Base-by-base conservation (phyloP, 345 rosid genomes). In the Hevea brasiliensis region DNA sequence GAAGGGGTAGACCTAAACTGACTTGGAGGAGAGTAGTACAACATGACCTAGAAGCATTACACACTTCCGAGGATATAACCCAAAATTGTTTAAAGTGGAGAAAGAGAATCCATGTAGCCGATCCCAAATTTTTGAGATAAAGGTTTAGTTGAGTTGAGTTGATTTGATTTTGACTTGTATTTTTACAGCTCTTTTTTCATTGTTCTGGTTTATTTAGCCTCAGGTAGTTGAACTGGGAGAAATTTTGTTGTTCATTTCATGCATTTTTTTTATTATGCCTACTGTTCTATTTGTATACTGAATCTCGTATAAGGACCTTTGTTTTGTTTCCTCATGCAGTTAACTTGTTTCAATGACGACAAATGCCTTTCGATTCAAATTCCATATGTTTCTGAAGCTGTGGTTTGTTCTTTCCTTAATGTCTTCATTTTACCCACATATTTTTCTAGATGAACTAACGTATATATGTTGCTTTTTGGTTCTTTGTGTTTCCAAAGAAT, bases 281-380 rank as follows among this genome's bases (percentile, higher is more conserved):
- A 2, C 56, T 51, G 24, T 45, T 42, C 32, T 17, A n/a, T 67
- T 61, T 53, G 12, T 26, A 44, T 48, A 58, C 8, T 59, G 54
- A 47, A 32, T 32, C 27, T 58, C 10, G 62, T 70, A 10, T 44
- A 23, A 50, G 21, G 37, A 26, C 29, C 37, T 26, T 48, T 76
- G 47, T 74, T 32, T 27, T 79, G 41, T 64, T 79, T 79, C 51
- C 24, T 74, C 32, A 65, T 87, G 86, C 88, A 91, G 99, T 81
- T 87, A 70, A 86, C 79, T 77, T 85, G 81, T 79, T 80, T 81
- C 79, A 79, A 76, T 59, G 92, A 88, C 77, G 96, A 89, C 59
- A 87, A 88, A 72, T 82, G 86, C 81, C 85, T 93, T 79, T 87
- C 86, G 29, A 77, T 96, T 77, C 94, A 88, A 85, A 83, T 77